Evolutionary conservation across 1,139 yeast genomes (phyloP), one percentile per base, ranked within the genome.

Genomic region (Blastobotrys capitulatus): DNA sequence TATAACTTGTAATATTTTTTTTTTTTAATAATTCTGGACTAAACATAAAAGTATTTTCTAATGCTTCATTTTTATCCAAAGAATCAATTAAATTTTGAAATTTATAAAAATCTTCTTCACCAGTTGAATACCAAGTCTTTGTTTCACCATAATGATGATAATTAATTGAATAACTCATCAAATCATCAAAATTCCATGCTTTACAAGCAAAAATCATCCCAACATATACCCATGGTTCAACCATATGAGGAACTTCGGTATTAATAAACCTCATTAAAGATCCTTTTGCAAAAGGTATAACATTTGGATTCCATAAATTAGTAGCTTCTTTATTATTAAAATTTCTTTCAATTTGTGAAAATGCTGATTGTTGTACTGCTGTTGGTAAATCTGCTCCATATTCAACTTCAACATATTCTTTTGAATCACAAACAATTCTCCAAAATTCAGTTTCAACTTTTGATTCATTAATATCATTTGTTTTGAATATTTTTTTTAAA

Each of bases 51-150:
- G 85, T 86, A 48, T 88, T 68, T 62, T 88, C 96, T 64, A 87
- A 92, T 19, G 65, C 39, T 4, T 49, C 45, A 8, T 50, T 45
- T 5, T 13, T 16, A n/a, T 15, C 46, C 6, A 10, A 16, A 7
- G 29, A 25, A n/a, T 29, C 16, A 13, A 58, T 37, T 8, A 59
- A 40, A n/a, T 42, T 26, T 22, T 50, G 57, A 59, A 81, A 84
- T 56, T 77, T 78, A 6, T 71, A 78, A 52, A 78, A 77, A 50
- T 82, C 82, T 56, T 71, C 72, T n/a, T 86, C 88, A 0, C 92
- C 83, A 18, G 89, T 77, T 41, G 88, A 80, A 59, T 83, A 86
- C 95, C 95, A 86, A n/a, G 83, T 69, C 60, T 81, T 83, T 25
- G 77, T 68, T 4, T 82, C 83, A 8, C 95, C 95, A 50, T 76